Evolutionary conservation across 2,329 filamentous ascomycete genomes (phyloP), one percentile per base, ranked within the genome.

Genomic region (Beauveria sp.): DNA sequence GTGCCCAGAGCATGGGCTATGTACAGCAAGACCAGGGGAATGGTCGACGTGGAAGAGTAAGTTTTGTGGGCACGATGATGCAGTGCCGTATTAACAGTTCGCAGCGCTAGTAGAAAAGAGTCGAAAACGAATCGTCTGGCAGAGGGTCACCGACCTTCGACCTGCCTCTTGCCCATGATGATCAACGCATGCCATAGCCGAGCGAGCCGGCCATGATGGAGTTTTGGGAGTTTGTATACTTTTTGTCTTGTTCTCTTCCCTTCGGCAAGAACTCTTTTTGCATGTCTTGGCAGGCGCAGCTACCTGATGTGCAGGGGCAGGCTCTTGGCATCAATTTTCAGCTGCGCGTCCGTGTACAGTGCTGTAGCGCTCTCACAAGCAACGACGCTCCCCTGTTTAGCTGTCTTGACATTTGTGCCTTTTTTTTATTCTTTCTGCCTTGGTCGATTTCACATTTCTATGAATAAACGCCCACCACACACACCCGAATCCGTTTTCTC

Each of bases 31-130:
- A 83, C 66, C 81, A 83, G 67, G 77, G 77, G 66, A 84, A 82
- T 71, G 71, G 75, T 65, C 76, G 84, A 72, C 81, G 84, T 67
- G 84, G 84, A 73, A 81, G 84, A 69, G 83, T 85, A 80, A 77
- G 82, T 73, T 50, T 52, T 5, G 7, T 14, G 10, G 14, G 16
- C 12, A 18, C 20, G 6, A n/a, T n/a, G 9, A 28, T 26, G 14
- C 18, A 62, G 50, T 51, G 62, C 43, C 43, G 50, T 63, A 62
- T 65, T 63, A 63, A 60, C 63, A 49, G 40, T 24, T 10, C 1
- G 38, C 38, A 61, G 60, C 51, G 60, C 34, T 61, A 61, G 48
- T 40, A 40, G 26, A 53, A 20, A n/a, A 53, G 40, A 22, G 9
- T 40, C 14, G 55, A 49, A 20, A 48, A 49, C 20, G 24, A 57